Evolutionary conservation across 2,329 filamentous ascomycete species (phyloP), one percentile per base, ranked within the genome.

Genomic region (Penicillium occitanis): DNA sequence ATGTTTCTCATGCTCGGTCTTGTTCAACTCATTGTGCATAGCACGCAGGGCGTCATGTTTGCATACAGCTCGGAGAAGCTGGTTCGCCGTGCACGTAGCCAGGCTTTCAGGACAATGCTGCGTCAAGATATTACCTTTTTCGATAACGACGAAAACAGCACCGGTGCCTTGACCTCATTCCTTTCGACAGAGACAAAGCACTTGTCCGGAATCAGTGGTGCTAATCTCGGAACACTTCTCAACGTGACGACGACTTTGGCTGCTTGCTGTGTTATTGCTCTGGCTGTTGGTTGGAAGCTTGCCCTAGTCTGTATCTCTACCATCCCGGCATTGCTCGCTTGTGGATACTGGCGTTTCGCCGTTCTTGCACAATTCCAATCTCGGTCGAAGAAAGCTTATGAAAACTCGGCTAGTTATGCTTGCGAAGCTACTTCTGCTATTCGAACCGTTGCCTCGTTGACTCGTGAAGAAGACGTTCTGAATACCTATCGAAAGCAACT

Each of bases 361-460:
- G 89, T 95, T 79, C 85, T 96, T 25, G 88, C 91, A 1, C 86
- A 88, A 69, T 97, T 92, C 81, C 91, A 91, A 79, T 85, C 84
- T 44, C 90, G 91, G 28, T 89, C 92, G 1, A 96, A 95, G 82
- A 83, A 84, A 70, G 89, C 92, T 3, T 93, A 98, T 75, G 86
- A 92, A 74, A 82, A 85, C 66, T 94, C 92, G 66, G 94, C 94
- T 7, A 90, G 89, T 65, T 96, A 91, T 74, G 95, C 95, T 11
- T 95, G 93, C 57, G 95, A 99, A 78, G 93, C 93, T 51, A 96
- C 96, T 37, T 93, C 92, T 1, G 91, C 93, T 6, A 97, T 98
- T 70, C 90, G 94, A 61, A 98, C 95, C 1, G 93, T 98, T 10
- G 94, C 93, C 3, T 91, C 92, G 8, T 85, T 99, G 53, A 97